Evolutionary conservation across 495 filamentous ascomycete genomes (phyloP).

Genomic region (Penicillium parvum): DNA sequence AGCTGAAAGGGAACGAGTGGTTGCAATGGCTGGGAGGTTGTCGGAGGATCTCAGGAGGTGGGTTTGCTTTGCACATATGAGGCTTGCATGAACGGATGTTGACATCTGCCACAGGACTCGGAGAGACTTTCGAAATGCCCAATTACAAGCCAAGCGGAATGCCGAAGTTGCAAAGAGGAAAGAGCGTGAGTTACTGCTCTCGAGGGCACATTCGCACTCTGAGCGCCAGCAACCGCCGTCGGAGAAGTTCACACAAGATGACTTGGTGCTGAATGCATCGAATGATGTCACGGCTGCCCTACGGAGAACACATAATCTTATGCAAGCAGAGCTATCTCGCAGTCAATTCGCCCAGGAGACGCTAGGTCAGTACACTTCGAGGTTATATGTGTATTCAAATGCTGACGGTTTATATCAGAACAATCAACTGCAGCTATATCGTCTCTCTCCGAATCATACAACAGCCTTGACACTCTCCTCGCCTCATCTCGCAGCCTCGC

Average conservation of each 20-base stretch:
- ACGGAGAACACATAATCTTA: slow-evolving; percentile 76
- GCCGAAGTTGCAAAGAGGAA: slow-evolving; percentile 65
- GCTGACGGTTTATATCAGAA: slow-evolving; percentile 33
- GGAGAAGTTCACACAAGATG: slow-evolving; percentile 58
- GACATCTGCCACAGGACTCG: slow-evolving; percentile 51
- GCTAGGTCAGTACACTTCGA: slow-evolving; percentile 41
- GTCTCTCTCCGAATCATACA: slow-evolving; percentile 75
- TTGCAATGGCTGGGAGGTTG: slow-evolving; percentile 59
- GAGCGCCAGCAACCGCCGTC: slow-evolving; percentile 33
- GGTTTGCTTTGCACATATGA: slow-evolving; percentile 9
- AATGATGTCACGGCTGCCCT: slow-evolving; percentile 81
- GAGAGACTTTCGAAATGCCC: slow-evolving; percentile 75
- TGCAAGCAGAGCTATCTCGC: slow-evolving; percentile 74
- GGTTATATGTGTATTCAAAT: background rate
- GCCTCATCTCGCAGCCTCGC: slow-evolving; percentile 69
- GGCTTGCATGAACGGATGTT: slow-evolving; percentile 1
- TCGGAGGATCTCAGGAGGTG: slow-evolving; percentile 66
- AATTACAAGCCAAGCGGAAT: slow-evolving; percentile 74
- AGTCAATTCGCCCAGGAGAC: slow-evolving; percentile 87
- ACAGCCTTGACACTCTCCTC: slow-evolving; percentile 69
- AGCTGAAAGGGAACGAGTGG: slow-evolving; percentile 54
- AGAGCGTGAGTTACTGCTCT: slow-evolving; percentile 74
- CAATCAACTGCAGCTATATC: slow-evolving; percentile 74
- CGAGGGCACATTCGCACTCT: slow-evolving; percentile 36
- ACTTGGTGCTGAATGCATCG: slow-evolving; percentile 65